Evolutionary conservation across 1,284 basidiomycete species (phyloP).

Genomic region (Ganoderma lingzhi): DNA sequence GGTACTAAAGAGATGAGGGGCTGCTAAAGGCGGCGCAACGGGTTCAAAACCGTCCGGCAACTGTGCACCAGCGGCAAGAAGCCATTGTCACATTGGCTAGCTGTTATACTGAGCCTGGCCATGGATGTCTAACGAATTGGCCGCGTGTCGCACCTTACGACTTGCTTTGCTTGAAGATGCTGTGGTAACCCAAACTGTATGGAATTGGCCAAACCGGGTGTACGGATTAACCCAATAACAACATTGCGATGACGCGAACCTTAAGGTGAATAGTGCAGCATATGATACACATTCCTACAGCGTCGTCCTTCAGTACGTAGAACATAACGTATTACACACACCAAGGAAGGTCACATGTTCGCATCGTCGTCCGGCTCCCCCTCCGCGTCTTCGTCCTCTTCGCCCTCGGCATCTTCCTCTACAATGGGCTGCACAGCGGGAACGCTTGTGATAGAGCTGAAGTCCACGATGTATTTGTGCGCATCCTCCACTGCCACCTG

Average conservation of each 20-base stretch:
- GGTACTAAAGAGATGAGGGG: not conserved
- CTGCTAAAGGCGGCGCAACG: not conserved
- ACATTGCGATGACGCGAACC: not conserved
- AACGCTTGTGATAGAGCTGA: not conserved
- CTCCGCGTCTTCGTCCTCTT: constrained; percentile 46
- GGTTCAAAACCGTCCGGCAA: not conserved
- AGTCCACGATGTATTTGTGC: constrained; percentile 11
- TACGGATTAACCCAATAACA: not conserved
- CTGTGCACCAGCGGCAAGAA: not conserved
- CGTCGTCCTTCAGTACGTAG: constrained; percentile 24
- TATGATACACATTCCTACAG: constrained; percentile 34
- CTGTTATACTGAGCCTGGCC: not conserved
- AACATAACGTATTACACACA: constrained; percentile 32
- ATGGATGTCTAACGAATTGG: not conserved
- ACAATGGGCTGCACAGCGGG: not conserved
- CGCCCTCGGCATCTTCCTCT: constrained; percentile 44
- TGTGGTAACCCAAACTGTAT: not conserved
- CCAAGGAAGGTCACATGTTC: constrained; percentile 23
- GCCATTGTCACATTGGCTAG: not conserved
- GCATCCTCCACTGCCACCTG: constrained; percentile 16
- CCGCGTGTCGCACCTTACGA: not conserved
- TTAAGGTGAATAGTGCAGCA: constrained; percentile 49
- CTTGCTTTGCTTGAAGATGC: not conserved
- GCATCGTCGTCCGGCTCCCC: constrained; percentile 41
- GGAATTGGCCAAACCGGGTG: not conserved